These are phyloP conservation scores for Tolypocladium tropicale DNA, from an alignment of 2,329 filamentous ascomycete genomes.

Conservation along the genomic window DNA sequence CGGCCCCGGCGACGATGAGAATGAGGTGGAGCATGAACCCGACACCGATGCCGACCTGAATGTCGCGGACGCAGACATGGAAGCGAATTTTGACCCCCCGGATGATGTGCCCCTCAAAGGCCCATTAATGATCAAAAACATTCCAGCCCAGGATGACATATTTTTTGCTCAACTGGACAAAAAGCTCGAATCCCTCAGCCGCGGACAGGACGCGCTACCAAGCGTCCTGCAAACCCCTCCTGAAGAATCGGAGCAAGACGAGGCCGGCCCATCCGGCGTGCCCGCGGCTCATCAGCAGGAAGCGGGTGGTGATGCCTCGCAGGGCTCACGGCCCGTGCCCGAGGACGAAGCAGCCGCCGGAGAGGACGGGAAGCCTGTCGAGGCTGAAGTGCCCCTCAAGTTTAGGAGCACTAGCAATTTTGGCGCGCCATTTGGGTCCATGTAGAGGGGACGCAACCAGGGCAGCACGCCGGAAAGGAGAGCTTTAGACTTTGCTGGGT, in stretches of 20 bases:
- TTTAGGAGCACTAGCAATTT: conserved; percentile 36
- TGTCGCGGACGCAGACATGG: conserved; percentile 5
- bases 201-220: conserved; percentile 34
- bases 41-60: neutral
- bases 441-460: conserved; percentile 10
- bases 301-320: conserved; percentile 10
- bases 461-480: neutral
- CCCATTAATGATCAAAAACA: conserved; percentile 44
- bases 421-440: conserved; percentile 32
- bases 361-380: conserved; percentile 17
- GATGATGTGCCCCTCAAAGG: conserved; percentile 39
- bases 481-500: neutral
- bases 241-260: conserved; percentile 1
- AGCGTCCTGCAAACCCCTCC: conserved; percentile 21
- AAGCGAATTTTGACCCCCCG: conserved; percentile 24
- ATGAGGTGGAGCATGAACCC: neutral
- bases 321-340: neutral
- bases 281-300: neutral
- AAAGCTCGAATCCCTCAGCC: conserved; percentile 40
- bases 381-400: conserved; percentile 34
- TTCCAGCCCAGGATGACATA: conserved; percentile 43
- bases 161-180: conserved; percentile 40
- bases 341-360: conserved; percentile 15
- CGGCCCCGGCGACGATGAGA: neutral
- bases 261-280: neutral